These are phyloP conservation scores for Chrysosphaeria jannelii DNA, from an alignment of 2,329 filamentous ascomycete species.

Conservation along the genomic window DNA sequence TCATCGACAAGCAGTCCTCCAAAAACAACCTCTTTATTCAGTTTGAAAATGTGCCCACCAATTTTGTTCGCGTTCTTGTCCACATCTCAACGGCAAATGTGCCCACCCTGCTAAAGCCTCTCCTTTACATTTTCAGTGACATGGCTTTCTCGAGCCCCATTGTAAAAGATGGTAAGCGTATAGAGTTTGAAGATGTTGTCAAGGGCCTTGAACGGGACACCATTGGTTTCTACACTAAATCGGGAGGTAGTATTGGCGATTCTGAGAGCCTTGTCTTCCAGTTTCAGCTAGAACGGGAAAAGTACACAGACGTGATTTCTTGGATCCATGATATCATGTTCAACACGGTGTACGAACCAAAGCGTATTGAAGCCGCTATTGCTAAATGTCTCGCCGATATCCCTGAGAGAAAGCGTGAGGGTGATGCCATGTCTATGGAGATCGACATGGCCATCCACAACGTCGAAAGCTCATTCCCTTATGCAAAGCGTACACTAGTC, in stretches of 20 bases:
- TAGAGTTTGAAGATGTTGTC: conserved; percentile 80
- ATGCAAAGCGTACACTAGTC: conserved; percentile 56
- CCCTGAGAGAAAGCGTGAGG: conserved; percentile 71
- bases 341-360: conserved; percentile 59
- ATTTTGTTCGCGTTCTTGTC: conserved; percentile 65
- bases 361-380: conserved; percentile 29
- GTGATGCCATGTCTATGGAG: conserved; percentile 32
- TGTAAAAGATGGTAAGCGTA: conserved; percentile 36
- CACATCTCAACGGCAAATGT: conserved; percentile 51
- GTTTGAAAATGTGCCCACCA: conserved; percentile 80
- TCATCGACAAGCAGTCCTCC: conserved; percentile 37
- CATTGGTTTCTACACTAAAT: conserved; percentile 48
- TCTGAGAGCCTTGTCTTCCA: conserved; percentile 54
- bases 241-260: conserved; percentile 39
- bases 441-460: conserved; percentile 55
- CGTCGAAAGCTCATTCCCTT: conserved; percentile 41
- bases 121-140: conserved; percentile 59
- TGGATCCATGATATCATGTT: conserved; percentile 76
- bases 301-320: conserved; percentile 52
- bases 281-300: conserved; percentile 66
- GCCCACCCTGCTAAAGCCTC: conserved; percentile 54
- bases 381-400: conserved; percentile 74
- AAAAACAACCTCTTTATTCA: conserved; percentile 96
- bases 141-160: conserved; percentile 92
- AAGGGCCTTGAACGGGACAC: conserved; percentile 78